These are phyloP conservation scores for Pinguiococcus pyrenoidosus DNA, from an alignment of 108 stramenopile species.

Conservation along the genomic window DNA sequence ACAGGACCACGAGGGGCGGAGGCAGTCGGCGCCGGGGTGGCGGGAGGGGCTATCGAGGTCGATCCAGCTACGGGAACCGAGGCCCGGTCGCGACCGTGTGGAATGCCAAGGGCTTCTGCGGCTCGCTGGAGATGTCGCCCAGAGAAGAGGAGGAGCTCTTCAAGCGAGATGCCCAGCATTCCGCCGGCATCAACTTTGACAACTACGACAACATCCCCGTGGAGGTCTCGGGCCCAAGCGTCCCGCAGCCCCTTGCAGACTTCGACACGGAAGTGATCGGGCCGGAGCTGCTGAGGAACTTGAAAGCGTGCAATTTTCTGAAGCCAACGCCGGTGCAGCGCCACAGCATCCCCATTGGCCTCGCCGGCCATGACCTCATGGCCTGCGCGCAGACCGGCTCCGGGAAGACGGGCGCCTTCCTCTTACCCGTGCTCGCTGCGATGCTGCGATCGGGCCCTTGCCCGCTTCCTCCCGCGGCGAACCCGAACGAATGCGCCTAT, in stretches of 20 bases:
- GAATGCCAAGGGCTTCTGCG: too few species aligned
- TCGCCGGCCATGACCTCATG: constrained; percentile 2
- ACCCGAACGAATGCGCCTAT: not conserved
- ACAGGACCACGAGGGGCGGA: too few species aligned
- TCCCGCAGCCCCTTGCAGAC: too few species aligned
- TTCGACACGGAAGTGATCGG: constrained; percentile 50
- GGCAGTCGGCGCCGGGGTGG: too few species aligned
- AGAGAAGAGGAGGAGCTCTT: too few species aligned
- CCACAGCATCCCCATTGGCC: constrained; percentile 11
- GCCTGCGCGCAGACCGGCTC: constrained; percentile 22
- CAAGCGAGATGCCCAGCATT: not conserved
- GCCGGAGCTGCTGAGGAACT: constrained; percentile 28
- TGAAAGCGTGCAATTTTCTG: too few species aligned
- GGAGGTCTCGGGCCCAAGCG: too few species aligned
- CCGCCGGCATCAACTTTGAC: not conserved
- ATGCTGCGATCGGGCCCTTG: not conserved
- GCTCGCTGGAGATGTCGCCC: too few species aligned
- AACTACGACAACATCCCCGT: not conserved
- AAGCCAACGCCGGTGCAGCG: constrained; percentile 6
- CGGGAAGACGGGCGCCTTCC: constrained; percentile 20
- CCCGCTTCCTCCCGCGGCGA: not conserved
- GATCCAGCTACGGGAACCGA: too few species aligned
- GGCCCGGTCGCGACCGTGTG: too few species aligned
- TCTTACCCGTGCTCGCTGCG: constrained; percentile 5
- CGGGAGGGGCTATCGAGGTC: too few species aligned